Conservation (phyloP, 2,329 filamentous ascomycete genomes). For the Mariannaea sp. region DNA sequence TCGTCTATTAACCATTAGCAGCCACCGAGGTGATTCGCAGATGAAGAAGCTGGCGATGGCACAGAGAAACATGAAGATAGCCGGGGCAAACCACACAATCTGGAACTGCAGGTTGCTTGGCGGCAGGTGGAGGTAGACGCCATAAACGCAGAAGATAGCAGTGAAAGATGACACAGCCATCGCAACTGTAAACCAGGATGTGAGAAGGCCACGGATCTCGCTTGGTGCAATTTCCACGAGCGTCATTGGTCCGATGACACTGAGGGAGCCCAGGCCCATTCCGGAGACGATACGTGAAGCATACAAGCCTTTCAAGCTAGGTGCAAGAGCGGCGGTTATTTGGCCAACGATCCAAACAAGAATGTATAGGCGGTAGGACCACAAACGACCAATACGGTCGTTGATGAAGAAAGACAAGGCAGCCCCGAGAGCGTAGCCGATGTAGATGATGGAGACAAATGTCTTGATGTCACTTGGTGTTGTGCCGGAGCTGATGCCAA, state of each 20-base stretch:
- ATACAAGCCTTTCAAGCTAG: slow-evolving; percentile 40
- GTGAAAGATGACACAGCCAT: slow-evolving; percentile 39
- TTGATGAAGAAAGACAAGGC: slow-evolving; percentile 45
- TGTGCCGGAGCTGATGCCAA: slow-evolving; percentile 36
- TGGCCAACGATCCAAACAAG: slow-evolving; percentile 43
- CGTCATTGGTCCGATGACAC: slow-evolving; percentile 44
- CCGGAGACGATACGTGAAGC: slow-evolving; percentile 44
- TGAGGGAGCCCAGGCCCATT: slow-evolving; percentile 46
- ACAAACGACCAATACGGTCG: slow-evolving; percentile 45
- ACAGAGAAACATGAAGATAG: slow-evolving; percentile 34
- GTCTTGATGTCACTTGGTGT: slow-evolving; percentile 39
- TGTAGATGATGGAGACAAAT: slow-evolving; percentile 45
- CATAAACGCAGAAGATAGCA: slow-evolving; percentile 42
- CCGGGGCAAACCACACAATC: slow-evolving; percentile 33
- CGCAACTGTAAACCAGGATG: slow-evolving; percentile 44
- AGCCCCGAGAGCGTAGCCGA: slow-evolving; percentile 24
- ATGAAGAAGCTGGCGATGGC: slow-evolving; percentile 42
- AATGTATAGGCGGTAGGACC: slow-evolving; percentile 46
- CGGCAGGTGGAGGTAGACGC: slow-evolving; percentile 29
- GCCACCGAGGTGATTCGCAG: slow-evolving; percentile 45
- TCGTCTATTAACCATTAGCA: slow-evolving; percentile 39
- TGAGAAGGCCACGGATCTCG: slow-evolving; percentile 46
- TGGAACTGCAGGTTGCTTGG: slow-evolving; percentile 35
- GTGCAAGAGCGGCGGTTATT: slow-evolving; percentile 38
- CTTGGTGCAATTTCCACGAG: slow-evolving; percentile 47